A percentile compares a stretch with the other conserved stretches of the same genome.
Evolutionary conservation across 148 eudicot species (phyloP).

Genomic region (Salicornia ramosissima): DNA sequence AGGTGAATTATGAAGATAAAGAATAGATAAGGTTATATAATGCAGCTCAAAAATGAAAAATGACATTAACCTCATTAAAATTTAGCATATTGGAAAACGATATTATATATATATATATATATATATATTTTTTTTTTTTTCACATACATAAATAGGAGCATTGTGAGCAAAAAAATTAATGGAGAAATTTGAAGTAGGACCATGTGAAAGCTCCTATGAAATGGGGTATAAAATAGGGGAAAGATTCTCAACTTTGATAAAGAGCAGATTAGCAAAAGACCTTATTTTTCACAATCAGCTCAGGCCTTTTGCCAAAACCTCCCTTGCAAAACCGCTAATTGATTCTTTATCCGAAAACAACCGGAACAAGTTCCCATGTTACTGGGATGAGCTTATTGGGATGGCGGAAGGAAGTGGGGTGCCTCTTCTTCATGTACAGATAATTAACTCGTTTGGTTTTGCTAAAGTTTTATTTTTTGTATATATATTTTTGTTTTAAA

Average conservation of each 20-base stretch:
- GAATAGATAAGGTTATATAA: conserved; percentile 22
- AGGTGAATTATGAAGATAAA: background rate
- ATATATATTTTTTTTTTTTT: no score
- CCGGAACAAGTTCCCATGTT: conserved; percentile 40
- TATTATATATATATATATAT: no score
- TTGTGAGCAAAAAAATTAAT: no score
- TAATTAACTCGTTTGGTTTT: no score
- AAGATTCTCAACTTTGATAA: conserved; percentile 55
- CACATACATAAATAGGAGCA: no score
- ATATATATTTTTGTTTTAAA: no score
- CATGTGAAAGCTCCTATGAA: conserved; percentile 49
- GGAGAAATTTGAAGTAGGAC: conserved; percentile 77
- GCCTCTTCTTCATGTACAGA: conserved; percentile 52
- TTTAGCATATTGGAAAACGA: no score
- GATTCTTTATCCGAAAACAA: conserved; percentile 40
- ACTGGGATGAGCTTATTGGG: conserved; percentile 83
- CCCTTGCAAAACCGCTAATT: conserved; percentile 37
- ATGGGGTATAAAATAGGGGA: conserved; percentile 73
- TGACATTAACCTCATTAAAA: background rate
- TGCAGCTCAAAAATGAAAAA: background rate
- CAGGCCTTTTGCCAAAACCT: conserved; percentile 48
- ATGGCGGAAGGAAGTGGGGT: conserved; percentile 67
- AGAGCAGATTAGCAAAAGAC: conserved; percentile 65
- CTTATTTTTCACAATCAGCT: conserved; percentile 65
- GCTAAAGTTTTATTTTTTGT: no score